Base-by-base conservation (phyloP, 108 stramenopile genomes). In the Fragilaria radians region DNA sequence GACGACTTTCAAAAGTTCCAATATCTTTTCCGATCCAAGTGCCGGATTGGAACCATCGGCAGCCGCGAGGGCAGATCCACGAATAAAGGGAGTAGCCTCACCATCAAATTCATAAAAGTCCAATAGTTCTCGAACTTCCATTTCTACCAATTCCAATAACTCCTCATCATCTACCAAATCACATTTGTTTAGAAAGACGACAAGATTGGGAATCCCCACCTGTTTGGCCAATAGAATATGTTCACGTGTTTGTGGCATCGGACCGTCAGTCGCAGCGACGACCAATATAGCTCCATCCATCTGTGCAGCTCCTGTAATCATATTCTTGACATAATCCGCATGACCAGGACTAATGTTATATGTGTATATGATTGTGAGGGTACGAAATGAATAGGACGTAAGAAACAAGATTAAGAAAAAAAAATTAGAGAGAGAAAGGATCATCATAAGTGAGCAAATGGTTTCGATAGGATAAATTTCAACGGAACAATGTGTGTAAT, bases 321-420 rank as follows among this genome's bases (percentile, higher is more conserved):
- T 97, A 76, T 99, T 99, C 79, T 99, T 99, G 32, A 99, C 98
- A 76, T 99, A 99, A 89, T 99, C 98, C 4, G 98, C 98, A 79
- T 99, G 98, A 47, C 98, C 98, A 28, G 98, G 98, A 74, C 79
- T 63, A 29, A 0, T 0, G 21, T 23, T 19, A 36, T 45, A 23
- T 4, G 17, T 42, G 53, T 54, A 32, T 50, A 19, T 24, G 4
- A 18, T 21, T 17, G 45, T 17, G 31, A 36, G 33, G 34, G 17
- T 24, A 29, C 24, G 14, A 59, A 36, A n/a, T n/a, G 26, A 32
- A 53, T 24, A 52, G 5, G 26, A 4, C n/a, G 22, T 5, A 54
- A 19, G 23, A 23, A 59, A 18, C 18, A 48, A 4, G 11, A 59
- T 28, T 28, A 26, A 27, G 23, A 62, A 52, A 52, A 14, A 52